Percentiles rank a stretch among this genome's conserved stretches.
These are phyloP conservation scores for Onygenales sp. DNA, from an alignment of 2,329 filamentous ascomycete genomes.

Conservation along the genomic window DNA sequence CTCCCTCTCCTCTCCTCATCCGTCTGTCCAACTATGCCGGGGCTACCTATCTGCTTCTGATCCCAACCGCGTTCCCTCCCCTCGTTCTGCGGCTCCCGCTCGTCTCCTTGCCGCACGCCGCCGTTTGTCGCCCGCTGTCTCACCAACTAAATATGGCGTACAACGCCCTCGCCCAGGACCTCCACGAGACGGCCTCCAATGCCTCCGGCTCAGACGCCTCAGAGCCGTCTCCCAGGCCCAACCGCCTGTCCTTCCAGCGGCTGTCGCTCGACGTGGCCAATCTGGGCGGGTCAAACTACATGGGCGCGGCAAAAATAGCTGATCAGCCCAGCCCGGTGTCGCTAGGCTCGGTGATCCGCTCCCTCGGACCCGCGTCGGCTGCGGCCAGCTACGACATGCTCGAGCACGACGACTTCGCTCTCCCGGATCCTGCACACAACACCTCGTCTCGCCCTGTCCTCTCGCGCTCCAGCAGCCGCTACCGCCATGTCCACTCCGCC, in stretches of 20 bases:
- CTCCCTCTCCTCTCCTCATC: neutral
- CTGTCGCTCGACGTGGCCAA: conserved; percentile 24
- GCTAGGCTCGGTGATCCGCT: conserved; percentile 9
- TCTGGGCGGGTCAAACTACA: conserved; percentile 18
- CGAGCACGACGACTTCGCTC: conserved; percentile 35
- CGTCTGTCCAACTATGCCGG: neutral
- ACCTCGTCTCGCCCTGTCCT: neutral
- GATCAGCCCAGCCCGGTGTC: conserved; percentile 15
- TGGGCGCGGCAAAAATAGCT: conserved; percentile 20
- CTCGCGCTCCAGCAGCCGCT: neutral
- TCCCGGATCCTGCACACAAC: conserved; percentile 14
- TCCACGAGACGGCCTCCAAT: conserved; percentile 29
- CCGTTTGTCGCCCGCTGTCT: neutral
- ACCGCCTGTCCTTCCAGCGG: conserved; percentile 18
- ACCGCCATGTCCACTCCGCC: conserved; percentile 1
- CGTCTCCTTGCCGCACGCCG: neutral
- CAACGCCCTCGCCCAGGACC: conserved; percentile 33
- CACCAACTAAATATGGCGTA: conserved; percentile 28
- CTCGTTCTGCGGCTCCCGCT: neutral
- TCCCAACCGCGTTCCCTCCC: neutral
- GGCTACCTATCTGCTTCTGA: neutral
- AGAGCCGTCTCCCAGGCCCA: conserved; percentile 20
- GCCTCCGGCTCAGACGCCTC: conserved; percentile 26
- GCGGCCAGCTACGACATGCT: conserved; percentile 35
- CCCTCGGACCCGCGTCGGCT: conserved; percentile 7